Percentiles rank a stretch among this genome's conserved stretches.
phyloP scores from a whole-genome alignment of 441 rosid species.

The Brassica balearica region DNA sequence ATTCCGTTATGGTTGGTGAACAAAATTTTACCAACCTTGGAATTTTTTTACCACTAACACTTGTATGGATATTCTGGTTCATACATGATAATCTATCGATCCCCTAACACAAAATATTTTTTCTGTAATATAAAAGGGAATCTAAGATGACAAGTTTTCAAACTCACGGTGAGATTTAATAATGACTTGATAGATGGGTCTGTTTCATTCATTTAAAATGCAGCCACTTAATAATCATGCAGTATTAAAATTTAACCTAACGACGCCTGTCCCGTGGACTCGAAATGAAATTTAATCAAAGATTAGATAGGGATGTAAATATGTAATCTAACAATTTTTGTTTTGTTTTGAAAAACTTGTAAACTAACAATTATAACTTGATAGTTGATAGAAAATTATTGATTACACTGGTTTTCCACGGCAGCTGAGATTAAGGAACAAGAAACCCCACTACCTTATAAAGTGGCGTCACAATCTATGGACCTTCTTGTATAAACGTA shows the following conservation, averaged over 20 bases:
- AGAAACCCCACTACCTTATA: constrained; percentile 45
- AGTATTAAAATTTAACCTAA: constrained; percentile 30
- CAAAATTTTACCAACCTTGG: constrained; percentile 52
- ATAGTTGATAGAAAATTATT: constrained; percentile 1
- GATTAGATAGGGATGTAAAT: constrained; percentile 39
- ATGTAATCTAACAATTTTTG: too few relatives aligned
- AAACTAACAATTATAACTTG: constrained; percentile 13
- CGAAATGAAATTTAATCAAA: constrained; percentile 36
- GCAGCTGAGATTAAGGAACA: constrained; percentile 41
- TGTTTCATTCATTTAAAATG: constrained; percentile 23
- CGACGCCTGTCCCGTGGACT: constrained; percentile 45
- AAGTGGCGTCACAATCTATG: constrained; percentile 51
- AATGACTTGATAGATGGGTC: constrained; percentile 22
- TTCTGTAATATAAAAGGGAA: neutral
- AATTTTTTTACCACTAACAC: constrained; percentile 38
- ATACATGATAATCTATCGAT: constrained; percentile 11
- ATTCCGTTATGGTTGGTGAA: constrained; percentile 60
- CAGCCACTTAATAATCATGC: constrained; percentile 29
- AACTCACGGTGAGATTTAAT: constrained; percentile 25
- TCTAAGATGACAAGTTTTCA: constrained; percentile 6
- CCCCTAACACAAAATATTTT: neutral
- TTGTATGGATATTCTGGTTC: constrained; percentile 11
- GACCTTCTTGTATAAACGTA: constrained; percentile 45
- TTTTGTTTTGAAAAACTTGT: neutral
- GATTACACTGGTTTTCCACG: constrained; percentile 36